Base-by-base conservation (phyloP, 2,329 filamentous ascomycete species). In the Grosmannia serpens region DNA sequence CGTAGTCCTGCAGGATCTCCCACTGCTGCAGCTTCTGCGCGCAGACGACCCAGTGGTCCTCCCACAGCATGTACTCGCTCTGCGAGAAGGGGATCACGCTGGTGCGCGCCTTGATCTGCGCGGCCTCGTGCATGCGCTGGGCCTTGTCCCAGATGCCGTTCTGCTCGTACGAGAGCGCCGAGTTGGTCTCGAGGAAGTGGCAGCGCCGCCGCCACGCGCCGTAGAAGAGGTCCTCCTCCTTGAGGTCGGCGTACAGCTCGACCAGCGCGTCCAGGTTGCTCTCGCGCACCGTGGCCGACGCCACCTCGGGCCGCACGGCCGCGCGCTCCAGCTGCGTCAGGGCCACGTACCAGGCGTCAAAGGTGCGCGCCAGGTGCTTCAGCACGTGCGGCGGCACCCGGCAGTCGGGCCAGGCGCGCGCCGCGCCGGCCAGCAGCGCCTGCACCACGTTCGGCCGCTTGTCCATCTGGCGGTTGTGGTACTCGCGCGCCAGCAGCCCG, bases 91-190 rank as follows among this genome's bases (percentile, higher is more conserved):
- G 92, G 61, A 97, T 84, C n/a, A 92, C 89, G 56, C 91, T 94
- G 0, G 92, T 97, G 53, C 95, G 84, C 51, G 95, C 94, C 71
- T 97, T 99, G 70, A 99, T 90, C 71, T 99, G 95, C 0, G 95
- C 94, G 58, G 87, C 87, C 71, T 99, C 94, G 70, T 97, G 99
- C 75, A 96, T 87, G 67, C 89, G 88, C 73, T 99, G 95, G 1
- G 95, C 91, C 73, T 97, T 97, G 67, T 99, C 94, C 95, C 94
- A 99, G 83, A 97, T 95, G 53, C 94, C 94, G 66, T 95, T 95
- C 70, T 99, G 95, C 74, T 99, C 95, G 66, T 96, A 99, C 0
- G 94, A 99, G 9, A 99, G 77, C 1, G 91, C 94, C 17, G 94
- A 90, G 68, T 99, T 99, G 10, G 91, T 97, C 75, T 99, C 95